Conservation (phyloP, 352 stramenopile species). For the Phytophthora foliorum region DNA sequence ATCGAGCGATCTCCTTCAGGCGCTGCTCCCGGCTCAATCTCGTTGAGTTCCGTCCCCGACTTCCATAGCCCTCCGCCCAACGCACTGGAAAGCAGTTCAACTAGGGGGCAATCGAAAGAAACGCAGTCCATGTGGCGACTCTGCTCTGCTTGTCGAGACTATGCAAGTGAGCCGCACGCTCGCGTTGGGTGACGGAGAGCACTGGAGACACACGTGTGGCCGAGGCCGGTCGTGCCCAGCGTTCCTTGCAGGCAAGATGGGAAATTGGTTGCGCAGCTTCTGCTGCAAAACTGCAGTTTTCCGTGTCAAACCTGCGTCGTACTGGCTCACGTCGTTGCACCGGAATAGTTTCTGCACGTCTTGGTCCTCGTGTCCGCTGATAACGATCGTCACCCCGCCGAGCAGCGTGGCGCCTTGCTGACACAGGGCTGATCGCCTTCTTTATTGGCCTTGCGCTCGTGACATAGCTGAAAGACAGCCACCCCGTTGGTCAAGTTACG, state of each 20-base stretch:
- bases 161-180: slow-evolving; percentile 14
- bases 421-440: slow-evolving; percentile 1
- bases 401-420: slow-evolving; percentile 18
- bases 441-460: slow-evolving; percentile 23
- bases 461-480: slow-evolving; percentile 14
- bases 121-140: slow-evolving; percentile 26
- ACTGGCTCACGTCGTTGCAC: slow-evolving; percentile 20
- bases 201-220: slow-evolving; percentile 7
- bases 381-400: slow-evolving; percentile 5
- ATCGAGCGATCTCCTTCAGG: not conserved
- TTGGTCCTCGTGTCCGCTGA: not conserved
- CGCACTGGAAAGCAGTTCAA: slow-evolving; percentile 8
- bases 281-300: slow-evolving; percentile 5
- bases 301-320: slow-evolving; percentile 17
- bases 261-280: slow-evolving; percentile 15
- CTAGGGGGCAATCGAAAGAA: slow-evolving; percentile 25
- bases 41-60: not conserved
- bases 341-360: slow-evolving; percentile 27
- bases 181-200: slow-evolving; percentile 20
- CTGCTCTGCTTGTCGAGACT: slow-evolving; percentile 22
- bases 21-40: not conserved
- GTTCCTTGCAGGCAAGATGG: slow-evolving; percentile 31
- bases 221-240: slow-evolving; percentile 4
- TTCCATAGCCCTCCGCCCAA: not conserved
- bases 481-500: slow-evolving; percentile 16